Percentiles rank a stretch among this genome's conserved stretches.
Conservation (phyloP, 2,329 filamentous ascomycete genomes). For the Alternaria alternata region DNA sequence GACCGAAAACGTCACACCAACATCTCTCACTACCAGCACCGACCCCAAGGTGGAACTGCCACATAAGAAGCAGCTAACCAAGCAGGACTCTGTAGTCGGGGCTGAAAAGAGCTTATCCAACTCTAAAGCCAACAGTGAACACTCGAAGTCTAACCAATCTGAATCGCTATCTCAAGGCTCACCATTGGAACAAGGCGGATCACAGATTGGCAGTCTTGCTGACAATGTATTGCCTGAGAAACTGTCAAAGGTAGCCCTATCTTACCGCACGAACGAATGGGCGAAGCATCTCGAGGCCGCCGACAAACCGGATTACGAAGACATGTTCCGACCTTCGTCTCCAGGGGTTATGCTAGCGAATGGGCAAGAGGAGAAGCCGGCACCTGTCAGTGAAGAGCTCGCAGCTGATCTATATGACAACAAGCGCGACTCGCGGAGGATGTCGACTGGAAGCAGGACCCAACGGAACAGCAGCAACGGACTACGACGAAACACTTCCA, state of each 20-base stretch:
- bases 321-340: constrained; percentile 60
- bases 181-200: constrained; percentile 43
- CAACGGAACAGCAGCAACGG: constrained; percentile 30
- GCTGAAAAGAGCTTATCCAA: constrained; percentile 31
- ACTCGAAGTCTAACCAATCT: constrained; percentile 55
- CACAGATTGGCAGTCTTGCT: constrained; percentile 53
- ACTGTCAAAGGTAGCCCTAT: constrained; percentile 78
- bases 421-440: constrained; percentile 34
- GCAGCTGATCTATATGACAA: constrained; percentile 27
- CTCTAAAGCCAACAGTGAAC: constrained; percentile 25
- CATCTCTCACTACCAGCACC: constrained; percentile 42
- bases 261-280: constrained; percentile 95
- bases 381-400: constrained; percentile 55
- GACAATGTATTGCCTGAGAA: constrained; percentile 70
- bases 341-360: constrained; percentile 53
- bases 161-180: constrained; percentile 31
- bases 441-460: constrained; percentile 31
- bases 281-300: constrained; percentile 85
- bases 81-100: constrained; percentile 25
- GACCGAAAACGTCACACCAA: neutral
- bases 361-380: constrained; percentile 60
- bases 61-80: constrained; percentile 16
- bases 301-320: constrained; percentile 73
- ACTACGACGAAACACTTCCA: constrained; percentile 32
- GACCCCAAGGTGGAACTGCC: constrained; percentile 36